Base-by-base conservation (phyloP, 345 rosid genomes). In the Euphorbia peplus region DNA sequence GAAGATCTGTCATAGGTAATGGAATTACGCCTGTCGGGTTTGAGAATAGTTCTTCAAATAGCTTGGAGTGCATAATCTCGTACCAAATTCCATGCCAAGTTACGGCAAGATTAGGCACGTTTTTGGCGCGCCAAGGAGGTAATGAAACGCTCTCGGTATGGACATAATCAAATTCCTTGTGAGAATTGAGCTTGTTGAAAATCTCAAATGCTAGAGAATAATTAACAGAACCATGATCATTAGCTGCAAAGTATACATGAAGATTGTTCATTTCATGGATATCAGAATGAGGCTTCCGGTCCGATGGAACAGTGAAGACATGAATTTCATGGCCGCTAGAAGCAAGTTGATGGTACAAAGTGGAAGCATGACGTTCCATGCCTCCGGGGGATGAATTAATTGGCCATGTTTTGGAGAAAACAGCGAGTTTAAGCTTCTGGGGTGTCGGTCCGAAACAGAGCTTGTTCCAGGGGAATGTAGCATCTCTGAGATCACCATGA, bases 11-110 rank as follows among this genome's bases (percentile, higher is more conserved):
- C 66, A 68, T 60, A 18, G 73, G 65, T 5, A 62, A 72, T 8
- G 80, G 79, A 29, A 64, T 35, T 19, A 25, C 25, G 46, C 67
- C 75, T 5, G 72, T 73, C 3, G 78, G 79, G 64, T 79, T 72
- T 15, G 76, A 56, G 14, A 74, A 79, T 42, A 85, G 89, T 64
- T 88, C 97, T 77, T 85, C 81, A 15, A 85, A 79, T n/a, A 86
- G 35, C 70, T 84, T 84, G 0, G 95, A 89, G 82, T 89, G 89
- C 78, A 92, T 84, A 57, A 82, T 86, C 80, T 90, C 98, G 42
- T 82, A 84, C 92, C 88, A 82, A 26, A 86, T 86, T 9, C 91
- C 95, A 30, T 86, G 95, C 93, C 98, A 88, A 1, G 90, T 92
- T 62, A 84, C 93, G 5, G 87, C 93, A 16, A 88, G 74, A 60